phyloP scores from a whole-genome alignment of 306 rosid genomes.

The Trifolium pratense region DNA sequence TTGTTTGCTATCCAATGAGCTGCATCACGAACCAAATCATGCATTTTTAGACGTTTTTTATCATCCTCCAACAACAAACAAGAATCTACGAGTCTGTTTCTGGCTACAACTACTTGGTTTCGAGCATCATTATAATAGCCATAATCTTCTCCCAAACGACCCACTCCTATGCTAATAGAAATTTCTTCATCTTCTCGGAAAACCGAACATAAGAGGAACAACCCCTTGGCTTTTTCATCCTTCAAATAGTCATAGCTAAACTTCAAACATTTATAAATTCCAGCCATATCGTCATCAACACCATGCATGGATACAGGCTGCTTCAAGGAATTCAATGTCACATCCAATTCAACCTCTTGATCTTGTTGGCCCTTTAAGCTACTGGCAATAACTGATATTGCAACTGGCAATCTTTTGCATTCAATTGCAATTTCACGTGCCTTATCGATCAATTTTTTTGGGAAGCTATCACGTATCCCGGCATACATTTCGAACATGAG shows the following conservation, averaged over 20 bases:
- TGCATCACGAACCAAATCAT: slow-evolving; percentile 32
- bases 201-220: no score
- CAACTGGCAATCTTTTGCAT: slow-evolving; percentile 37
- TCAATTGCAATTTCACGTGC: background rate
- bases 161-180: background rate
- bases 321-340: background rate
- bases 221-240: no score
- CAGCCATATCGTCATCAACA: no score
- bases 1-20: background rate
- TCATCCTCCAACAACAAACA: background rate
- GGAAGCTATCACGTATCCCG: background rate
- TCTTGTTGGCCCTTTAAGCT: background rate
- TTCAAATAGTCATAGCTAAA: no score
- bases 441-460: background rate
- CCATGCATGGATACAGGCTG: no score
- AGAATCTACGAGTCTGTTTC: background rate
- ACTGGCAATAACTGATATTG: slow-evolving; percentile 1
- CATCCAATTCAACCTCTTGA: background rate
- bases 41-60: background rate
- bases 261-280: no score
- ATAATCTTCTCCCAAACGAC: background rate
- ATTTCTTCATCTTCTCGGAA: background rate
- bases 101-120: background rate
- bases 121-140: background rate
- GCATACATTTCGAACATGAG: background rate